These are phyloP conservation scores for Cytospora piceae DNA, from an alignment of 2,329 filamentous ascomycete genomes.

Conservation along the genomic window DNA sequence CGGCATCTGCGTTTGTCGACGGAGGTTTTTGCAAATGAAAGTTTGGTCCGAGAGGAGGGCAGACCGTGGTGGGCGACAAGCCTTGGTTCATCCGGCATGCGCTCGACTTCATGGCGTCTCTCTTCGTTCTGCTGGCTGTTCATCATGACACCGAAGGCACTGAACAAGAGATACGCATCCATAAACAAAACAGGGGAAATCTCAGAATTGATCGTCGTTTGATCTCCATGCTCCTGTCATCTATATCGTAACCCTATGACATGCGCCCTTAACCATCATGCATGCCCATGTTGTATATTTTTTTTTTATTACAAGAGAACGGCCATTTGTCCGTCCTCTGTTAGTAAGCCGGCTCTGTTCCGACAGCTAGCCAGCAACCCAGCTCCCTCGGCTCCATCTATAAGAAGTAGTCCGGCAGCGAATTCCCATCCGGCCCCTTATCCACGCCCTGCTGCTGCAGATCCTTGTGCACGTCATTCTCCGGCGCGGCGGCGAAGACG, in stretches of 20 bases:
- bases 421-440: slow-evolving; percentile 65
- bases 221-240: slow-evolving; percentile 7
- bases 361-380: slow-evolving; percentile 10
- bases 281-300: neutral
- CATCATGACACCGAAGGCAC: neutral
- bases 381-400: slow-evolving; percentile 41
- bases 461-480: slow-evolving; percentile 91
- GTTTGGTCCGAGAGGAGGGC: neutral
- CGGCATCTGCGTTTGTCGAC: neutral
- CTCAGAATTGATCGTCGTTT: slow-evolving; percentile 19
- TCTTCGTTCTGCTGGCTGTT: slow-evolving; percentile 1
- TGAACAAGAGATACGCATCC: neutral
- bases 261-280: slow-evolving; percentile 6
- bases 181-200: slow-evolving; percentile 8
- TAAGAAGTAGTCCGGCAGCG: slow-evolving; percentile 74
- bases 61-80: neutral
- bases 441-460: slow-evolving; percentile 65
- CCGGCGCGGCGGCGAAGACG: slow-evolving; percentile 94
- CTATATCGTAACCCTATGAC: slow-evolving; percentile 18
- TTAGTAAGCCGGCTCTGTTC: neutral
- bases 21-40: neutral
- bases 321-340: neutral
- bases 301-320: neutral
- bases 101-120: neutral
- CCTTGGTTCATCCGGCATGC: neutral